These are phyloP conservation scores for Phytopythium montanum DNA, from an alignment of 352 stramenopile genomes.

Conservation along the genomic window DNA sequence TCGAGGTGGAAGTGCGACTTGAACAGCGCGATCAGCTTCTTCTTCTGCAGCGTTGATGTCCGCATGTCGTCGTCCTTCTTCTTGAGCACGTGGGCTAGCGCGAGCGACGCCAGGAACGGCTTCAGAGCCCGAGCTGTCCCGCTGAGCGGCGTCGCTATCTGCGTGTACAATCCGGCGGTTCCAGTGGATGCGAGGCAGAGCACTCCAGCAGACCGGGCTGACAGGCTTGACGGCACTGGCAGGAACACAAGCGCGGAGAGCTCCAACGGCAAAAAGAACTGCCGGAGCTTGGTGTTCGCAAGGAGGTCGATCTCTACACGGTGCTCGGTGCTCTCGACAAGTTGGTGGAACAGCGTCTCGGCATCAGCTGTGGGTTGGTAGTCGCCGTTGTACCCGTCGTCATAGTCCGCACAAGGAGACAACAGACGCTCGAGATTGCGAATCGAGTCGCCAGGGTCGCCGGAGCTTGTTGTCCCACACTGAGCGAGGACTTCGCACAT, in stretches of 20 bases:
- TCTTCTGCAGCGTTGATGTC: constrained; percentile 58
- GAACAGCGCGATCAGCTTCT: constrained; percentile 61
- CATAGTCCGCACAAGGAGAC: neutral
- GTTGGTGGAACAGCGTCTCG: constrained; percentile 23
- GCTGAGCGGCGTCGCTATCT: neutral
- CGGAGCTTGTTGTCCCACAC: neutral
- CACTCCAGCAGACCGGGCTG: constrained; percentile 31
- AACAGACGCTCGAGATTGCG: neutral
- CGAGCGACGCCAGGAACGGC: constrained; percentile 45
- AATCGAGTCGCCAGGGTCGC: neutral
- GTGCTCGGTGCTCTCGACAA: constrained; percentile 37
- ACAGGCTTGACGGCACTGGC: constrained; percentile 37
- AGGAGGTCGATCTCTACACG: constrained; percentile 37
- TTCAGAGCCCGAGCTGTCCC: constrained; percentile 18
- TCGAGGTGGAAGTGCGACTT: constrained; percentile 64
- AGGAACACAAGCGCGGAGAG: constrained; percentile 38
- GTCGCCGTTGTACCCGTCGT: neutral
- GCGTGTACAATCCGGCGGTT: constrained; percentile 3
- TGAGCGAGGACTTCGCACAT: constrained; percentile 2
- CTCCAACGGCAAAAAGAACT: constrained; percentile 10
- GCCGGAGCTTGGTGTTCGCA: constrained; percentile 21
- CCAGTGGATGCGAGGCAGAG: constrained; percentile 31
- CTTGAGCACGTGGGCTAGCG: constrained; percentile 39
- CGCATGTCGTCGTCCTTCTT: constrained; percentile 59
- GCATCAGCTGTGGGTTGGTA: neutral